Evolutionary conservation across 2,329 filamentous ascomycete genomes (phyloP).

Genomic region (Claviceps spartinae): DNA sequence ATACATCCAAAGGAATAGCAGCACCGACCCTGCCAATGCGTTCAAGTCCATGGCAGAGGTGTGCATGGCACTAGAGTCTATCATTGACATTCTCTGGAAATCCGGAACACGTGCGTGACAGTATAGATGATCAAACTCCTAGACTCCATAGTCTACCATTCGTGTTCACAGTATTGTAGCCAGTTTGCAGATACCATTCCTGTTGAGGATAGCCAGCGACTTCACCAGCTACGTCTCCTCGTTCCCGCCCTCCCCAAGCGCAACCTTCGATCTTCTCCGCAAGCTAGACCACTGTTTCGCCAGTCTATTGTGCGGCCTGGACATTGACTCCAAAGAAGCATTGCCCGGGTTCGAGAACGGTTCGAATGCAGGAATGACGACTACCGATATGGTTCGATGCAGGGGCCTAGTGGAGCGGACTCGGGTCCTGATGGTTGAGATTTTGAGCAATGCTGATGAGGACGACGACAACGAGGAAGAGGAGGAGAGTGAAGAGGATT

Average conservation of each 20-base stretch:
- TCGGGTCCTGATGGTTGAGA: constrained; percentile 54
- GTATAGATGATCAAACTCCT: too few relatives aligned
- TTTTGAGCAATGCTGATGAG: constrained; percentile 35
- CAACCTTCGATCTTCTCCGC: constrained; percentile 55
- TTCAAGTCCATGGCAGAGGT: constrained; percentile 54
- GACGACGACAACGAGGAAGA: constrained; percentile 22
- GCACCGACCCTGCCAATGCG: constrained; percentile 30
- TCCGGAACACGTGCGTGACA: constrained; percentile 64
- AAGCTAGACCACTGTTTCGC: constrained; percentile 80
- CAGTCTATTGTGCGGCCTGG: constrained; percentile 54
- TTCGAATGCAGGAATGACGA: constrained; percentile 51
- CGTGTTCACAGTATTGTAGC: constrained; percentile 32
- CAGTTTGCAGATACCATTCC: constrained; percentile 67
- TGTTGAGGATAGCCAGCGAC: constrained; percentile 64
- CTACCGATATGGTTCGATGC: constrained; percentile 77
- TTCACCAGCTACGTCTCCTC: constrained; percentile 57
- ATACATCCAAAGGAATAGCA: constrained; percentile 45
- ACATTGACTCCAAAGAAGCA: constrained; percentile 48
- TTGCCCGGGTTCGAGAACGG: constrained; percentile 59
- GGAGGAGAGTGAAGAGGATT: constrained; percentile 22
- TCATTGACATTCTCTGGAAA: constrained; percentile 76
- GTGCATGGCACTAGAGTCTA: constrained; percentile 56
- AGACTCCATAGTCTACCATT: too few relatives aligned
- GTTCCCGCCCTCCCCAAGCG: constrained; percentile 48
- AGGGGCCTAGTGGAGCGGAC: constrained; percentile 69